Evolutionary conservation across 495 filamentous ascomycete genomes (phyloP).

Genomic region (Chaetomidium leptoderma): DNA sequence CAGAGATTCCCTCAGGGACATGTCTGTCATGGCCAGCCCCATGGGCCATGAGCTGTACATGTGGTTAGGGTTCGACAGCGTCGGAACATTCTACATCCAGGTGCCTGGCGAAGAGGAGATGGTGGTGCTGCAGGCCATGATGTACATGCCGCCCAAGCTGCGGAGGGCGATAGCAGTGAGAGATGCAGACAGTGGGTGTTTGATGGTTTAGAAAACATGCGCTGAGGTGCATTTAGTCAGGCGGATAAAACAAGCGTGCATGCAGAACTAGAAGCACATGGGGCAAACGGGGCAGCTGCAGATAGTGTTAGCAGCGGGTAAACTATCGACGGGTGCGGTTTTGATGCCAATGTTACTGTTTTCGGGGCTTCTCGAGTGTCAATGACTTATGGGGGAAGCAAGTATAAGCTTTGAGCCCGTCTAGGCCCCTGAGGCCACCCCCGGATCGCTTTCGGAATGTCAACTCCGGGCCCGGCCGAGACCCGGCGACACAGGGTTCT

Average conservation of each 20-base stretch:
- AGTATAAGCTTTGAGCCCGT: too few species aligned
- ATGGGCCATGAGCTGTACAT: constrained; percentile 37
- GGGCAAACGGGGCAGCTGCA: too few species aligned
- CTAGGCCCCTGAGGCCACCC: too few species aligned
- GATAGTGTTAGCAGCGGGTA: too few species aligned
- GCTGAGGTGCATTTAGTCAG: too few species aligned
- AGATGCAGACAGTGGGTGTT: neutral
- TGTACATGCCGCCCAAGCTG: constrained; percentile 17
- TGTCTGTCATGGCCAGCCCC: constrained; percentile 37
- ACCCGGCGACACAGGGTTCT: neutral
- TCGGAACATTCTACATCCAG: constrained; percentile 29
- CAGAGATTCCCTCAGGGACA: constrained; percentile 18
- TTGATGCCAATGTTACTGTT: too few species aligned
- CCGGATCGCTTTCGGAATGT: too few species aligned
- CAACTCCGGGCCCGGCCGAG: neutral
- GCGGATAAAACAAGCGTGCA: too few species aligned
- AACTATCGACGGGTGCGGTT: too few species aligned
- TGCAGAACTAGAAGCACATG: too few species aligned
- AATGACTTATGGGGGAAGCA: too few species aligned
- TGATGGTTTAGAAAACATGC: neutral
- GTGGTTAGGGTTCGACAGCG: constrained; percentile 24
- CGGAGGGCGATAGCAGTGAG: neutral
- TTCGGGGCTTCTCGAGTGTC: too few species aligned
- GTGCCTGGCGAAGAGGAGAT: constrained; percentile 32
- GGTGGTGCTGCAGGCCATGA: constrained; percentile 38